Evolutionary conservation across 495 filamentous ascomycete genomes (phyloP), one percentile per base, ranked within the genome.

Genomic region (Podospora conica): DNA sequence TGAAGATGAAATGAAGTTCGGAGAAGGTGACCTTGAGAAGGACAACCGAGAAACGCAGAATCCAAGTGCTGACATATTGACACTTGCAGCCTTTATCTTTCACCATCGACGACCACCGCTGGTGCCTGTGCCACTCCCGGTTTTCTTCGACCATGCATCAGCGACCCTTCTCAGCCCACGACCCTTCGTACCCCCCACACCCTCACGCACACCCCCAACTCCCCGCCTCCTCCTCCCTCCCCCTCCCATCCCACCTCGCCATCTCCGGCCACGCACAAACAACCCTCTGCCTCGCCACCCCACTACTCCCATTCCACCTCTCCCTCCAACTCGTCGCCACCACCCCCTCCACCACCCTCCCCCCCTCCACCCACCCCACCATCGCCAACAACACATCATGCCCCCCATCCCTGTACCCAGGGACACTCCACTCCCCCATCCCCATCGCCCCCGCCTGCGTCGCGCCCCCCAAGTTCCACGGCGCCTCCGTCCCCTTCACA

Each of bases 291-390:
- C 73, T 75, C 64, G 60, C 58, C 0, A 83, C 74, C 4, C 78
- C 81, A 18, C 73, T 66, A 8, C 23, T 64, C 5, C 64, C 63
- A 60, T 77, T 70, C 24, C 74, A 68, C 12, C 65, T 33, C 56
- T 75, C 76, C 57, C 76, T 73, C 69, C 74, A 84, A 15, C 76
- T 77, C 29, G 81, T 84, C 18, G 80, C 80, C 3, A 82, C 71
- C 53, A 84, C 58, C 33, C 73, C 61, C n/a, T 78, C 74, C 0
- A 82, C 79, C 10, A 72, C 70, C 24, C 54, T 70, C 0, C 74
- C 80, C 11, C 75, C 66, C 72, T 86, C 85, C 3, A 83, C 82
- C 85, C 85, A 88, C 3, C 69, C 67, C 73, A 85, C 77, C 60
- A 88, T 65, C 20, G 82, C 83, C 61, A 82, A 53, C 59, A 86